Conservation (phyloP, 805 yeast species). For the Saccharomyces kudriavzevii region DNA sequence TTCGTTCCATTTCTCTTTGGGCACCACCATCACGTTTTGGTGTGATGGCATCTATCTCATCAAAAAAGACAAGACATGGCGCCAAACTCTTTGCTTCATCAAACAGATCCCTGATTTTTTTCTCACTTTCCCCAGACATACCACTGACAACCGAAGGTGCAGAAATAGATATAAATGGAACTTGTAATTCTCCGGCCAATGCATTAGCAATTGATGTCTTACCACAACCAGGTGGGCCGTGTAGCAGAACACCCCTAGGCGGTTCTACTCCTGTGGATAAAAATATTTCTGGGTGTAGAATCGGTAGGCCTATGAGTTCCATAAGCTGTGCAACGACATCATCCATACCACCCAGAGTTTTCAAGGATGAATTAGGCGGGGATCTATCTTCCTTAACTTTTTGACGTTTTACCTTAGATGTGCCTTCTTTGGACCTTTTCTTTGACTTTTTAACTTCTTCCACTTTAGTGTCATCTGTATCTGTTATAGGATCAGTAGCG, state of each 20-base stretch:
- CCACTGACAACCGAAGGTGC: slow-evolving; percentile 97
- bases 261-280: slow-evolving; percentile 85
- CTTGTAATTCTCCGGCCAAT: slow-evolving; percentile 86
- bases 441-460: slow-evolving; percentile 34
- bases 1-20: slow-evolving; percentile 93
- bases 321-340: slow-evolving; percentile 74
- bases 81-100: slow-evolving; percentile 87
- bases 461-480: slow-evolving; percentile 6
- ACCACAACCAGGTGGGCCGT: slow-evolving; percentile 99
- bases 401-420: slow-evolving; percentile 32
- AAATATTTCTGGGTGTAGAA: slow-evolving; percentile 88
- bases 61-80: slow-evolving; percentile 88
- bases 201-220: slow-evolving; percentile 95
- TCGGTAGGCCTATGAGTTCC: slow-evolving; percentile 88
- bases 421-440: slow-evolving; percentile 44
- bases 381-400: slow-evolving; percentile 48
- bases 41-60: slow-evolving; percentile 96
- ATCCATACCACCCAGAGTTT: slow-evolving; percentile 85
- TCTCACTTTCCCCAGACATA: slow-evolving; percentile 98
- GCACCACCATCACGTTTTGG: slow-evolving; percentile 94
- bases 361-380: slow-evolving; percentile 60
- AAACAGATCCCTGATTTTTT: slow-evolving; percentile 83
- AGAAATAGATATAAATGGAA: slow-evolving; percentile 82
- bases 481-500: slow-evolving; percentile 7
- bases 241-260: slow-evolving; percentile 85